Conservation (phyloP, 495 filamentous ascomycete genomes). For the Aspergillus bertholletiae region DNA sequence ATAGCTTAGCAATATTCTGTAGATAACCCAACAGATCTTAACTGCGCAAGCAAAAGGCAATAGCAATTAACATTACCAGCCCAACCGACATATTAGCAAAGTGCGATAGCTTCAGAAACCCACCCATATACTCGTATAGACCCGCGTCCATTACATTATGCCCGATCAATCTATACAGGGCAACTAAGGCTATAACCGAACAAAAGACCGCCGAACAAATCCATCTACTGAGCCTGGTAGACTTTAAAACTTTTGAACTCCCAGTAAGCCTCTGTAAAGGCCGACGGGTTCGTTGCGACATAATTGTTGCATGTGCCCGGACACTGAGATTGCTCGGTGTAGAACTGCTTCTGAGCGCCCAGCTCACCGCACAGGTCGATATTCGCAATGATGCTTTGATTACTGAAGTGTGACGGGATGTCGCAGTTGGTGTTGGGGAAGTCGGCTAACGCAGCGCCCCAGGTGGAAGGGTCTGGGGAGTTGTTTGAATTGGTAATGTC, state of each 20-base stretch:
- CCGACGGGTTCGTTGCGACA: constrained; percentile 34
- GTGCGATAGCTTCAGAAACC: neutral
- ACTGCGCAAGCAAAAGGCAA: too few species aligned
- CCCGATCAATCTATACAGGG: neutral
- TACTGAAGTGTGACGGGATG: constrained; percentile 43
- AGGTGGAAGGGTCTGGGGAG: constrained; percentile 43
- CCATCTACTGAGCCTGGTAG: constrained; percentile 27
- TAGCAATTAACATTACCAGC: too few species aligned
- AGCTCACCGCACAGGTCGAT: constrained; percentile 48
- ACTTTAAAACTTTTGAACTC: constrained; percentile 48
- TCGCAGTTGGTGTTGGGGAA: constrained; percentile 50
- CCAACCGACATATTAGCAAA: too few species aligned
- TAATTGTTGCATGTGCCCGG: constrained; percentile 40
- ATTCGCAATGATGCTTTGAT: constrained; percentile 50
- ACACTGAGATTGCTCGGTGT: constrained; percentile 38
- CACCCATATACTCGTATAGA: neutral
- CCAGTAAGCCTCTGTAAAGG: constrained; percentile 47
- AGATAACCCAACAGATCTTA: too few species aligned
- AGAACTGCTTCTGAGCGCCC: constrained; percentile 31
- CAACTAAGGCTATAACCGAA: neutral
- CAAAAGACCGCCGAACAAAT: neutral
- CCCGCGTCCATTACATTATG: neutral
- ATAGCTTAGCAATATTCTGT: too few species aligned
- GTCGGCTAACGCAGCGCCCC: constrained; percentile 46
- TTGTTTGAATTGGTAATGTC: constrained; percentile 27